Base-by-base conservation (phyloP, 1,139 yeast species). In the Saccharomyces hybrid region DNA sequence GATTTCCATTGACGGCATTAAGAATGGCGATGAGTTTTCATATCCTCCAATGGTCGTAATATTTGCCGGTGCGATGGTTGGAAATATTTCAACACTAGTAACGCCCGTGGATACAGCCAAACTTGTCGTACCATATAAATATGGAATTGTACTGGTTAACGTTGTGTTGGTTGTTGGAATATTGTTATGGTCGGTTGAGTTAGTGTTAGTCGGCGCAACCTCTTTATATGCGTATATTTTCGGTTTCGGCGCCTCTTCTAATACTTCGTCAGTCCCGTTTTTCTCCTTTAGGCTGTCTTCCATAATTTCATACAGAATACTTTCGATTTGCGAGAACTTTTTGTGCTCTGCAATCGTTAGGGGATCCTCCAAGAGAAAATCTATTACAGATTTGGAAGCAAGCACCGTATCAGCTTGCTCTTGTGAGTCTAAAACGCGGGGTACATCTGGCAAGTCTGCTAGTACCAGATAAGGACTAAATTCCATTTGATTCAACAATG, bases 361-460 rank as follows among this genome's bases (percentile, higher is more conserved):
- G 3, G 42, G 42, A 38, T 38, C 42, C 4, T 38, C 42, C 25
- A 38, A 9, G 5, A 38, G 42, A 38, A 38, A 38, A 9, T 38
- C 42, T 16, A 38, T 38, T n/a, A 38, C 42, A 38, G 42, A 38
- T 16, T 38, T 38, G 11, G 42, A 16, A 16, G 42, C 42, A 38
- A 8, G 20, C 13, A 38, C 27, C 9, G 13, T 14, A 34, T 25
- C 32, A 3, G 32, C 16, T 8, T 50, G 49, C 4, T 54, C 50
- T 16, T 51, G 51, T 5, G 52, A 20, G 13, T 54, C 54, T 23
- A 58, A 44, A 50, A 52, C 52, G 20, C 42, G 38, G 13, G 59
- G 57, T 2, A 41, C 26, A 11, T 50, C 59, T 13, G 56, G 60
- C 13, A 54, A 3, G 41, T 58, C 53, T n/a, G 56, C 50, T 32